Evolutionary conservation across 768 basidiomycete species (phyloP).

Genomic region (Mycena rebaudengoi): DNA sequence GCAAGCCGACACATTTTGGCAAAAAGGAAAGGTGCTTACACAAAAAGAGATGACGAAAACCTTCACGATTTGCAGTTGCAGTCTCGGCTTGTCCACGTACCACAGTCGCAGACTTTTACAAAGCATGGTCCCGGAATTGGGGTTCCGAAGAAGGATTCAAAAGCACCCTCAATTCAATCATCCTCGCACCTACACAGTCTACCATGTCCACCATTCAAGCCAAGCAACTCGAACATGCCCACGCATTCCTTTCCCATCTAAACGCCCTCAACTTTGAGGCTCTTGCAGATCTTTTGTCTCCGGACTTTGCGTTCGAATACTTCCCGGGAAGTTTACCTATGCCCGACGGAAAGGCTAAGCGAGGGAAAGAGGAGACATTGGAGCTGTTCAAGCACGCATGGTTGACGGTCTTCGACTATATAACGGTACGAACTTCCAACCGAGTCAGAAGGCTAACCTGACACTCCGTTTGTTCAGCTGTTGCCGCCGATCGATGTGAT

Average conservation of each 20-base stretch:
- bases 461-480: not conserved
- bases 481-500: not conserved
- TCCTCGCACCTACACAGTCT: too few relatives aligned
- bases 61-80: too few relatives aligned
- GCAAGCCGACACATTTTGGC: too few relatives aligned
- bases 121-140: too few relatives aligned
- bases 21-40: too few relatives aligned
- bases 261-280: not conserved
- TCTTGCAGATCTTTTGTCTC: not conserved
- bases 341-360: conserved; percentile 12
- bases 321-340: too few relatives aligned
- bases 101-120: too few relatives aligned
- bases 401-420: not conserved
- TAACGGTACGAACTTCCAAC: not conserved
- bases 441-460: not conserved
- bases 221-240: not conserved
- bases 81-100: too few relatives aligned
- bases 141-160: too few relatives aligned
- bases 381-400: not conserved
- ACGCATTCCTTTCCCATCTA: not conserved
- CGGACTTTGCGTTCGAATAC: not conserved
- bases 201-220: not conserved
- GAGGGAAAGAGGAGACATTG: conserved; percentile 12
- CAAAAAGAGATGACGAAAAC: too few relatives aligned
- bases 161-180: too few relatives aligned